These are phyloP conservation scores for Fusarium vanettenii DNA, from an alignment of 2,329 filamentous ascomycete species.

Conservation along the genomic window DNA sequence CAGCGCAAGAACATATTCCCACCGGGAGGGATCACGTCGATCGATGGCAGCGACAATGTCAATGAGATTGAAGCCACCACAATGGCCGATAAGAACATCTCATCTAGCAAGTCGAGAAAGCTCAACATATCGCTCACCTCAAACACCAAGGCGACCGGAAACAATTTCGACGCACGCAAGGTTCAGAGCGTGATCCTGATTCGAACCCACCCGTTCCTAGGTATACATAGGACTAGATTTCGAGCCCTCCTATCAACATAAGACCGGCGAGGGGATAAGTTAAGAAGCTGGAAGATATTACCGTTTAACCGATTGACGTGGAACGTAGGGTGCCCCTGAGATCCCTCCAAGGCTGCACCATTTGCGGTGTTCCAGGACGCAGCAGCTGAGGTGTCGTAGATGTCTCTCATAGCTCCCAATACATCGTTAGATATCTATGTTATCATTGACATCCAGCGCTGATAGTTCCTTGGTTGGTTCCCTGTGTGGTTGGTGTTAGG, in stretches of 20 bases:
- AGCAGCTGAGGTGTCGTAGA: too few species aligned
- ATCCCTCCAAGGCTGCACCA: too few species aligned
- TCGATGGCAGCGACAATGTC: neutral
- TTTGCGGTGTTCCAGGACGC: too few species aligned
- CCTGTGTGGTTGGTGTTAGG: neutral
- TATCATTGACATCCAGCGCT: conserved; percentile 22
- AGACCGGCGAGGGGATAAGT: neutral
- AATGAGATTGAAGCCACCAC: neutral
- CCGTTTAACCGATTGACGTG: neutral
- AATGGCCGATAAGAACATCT: neutral
- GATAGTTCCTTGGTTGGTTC: conserved; percentile 6
- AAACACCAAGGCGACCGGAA: neutral
- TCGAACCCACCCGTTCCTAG: neutral
- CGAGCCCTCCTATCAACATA: neutral
- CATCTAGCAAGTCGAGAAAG: neutral
- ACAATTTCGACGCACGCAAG: neutral
- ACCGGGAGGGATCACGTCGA: neutral
- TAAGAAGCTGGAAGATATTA: neutral
- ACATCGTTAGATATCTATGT: neutral
- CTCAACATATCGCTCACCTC: neutral
- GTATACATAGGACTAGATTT: neutral
- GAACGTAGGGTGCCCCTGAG: neutral
- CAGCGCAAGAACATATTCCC: neutral
- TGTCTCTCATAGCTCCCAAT: too few species aligned
- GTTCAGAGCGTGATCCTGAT: neutral